Base-by-base conservation (phyloP, 768 basidiomycete species). In the Punctularia strigosozonata region DNA sequence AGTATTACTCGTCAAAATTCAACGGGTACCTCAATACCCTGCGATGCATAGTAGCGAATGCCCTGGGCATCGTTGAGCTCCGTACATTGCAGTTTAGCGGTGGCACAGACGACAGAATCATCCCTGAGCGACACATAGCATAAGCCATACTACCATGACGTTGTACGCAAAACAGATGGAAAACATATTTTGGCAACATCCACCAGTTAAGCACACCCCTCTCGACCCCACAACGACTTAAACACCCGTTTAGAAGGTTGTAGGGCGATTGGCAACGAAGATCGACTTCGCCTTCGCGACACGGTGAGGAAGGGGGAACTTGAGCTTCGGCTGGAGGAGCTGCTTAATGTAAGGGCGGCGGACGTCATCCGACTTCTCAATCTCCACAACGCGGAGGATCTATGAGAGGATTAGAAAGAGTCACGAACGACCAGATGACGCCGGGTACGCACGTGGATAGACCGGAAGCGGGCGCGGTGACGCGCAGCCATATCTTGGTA, bases 401-500 rank as follows among this genome's bases (percentile, higher is more conserved):
- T 98, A 36, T n/a, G 36, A 6, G 39, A 31, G 13, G 43, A 39
- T 13, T 43, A 20, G 19, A 21, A 6, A 36, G 7, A 21, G 28
- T 13, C 15, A 38, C 22, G 4, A 19, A 20, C 13, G 13, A 15
- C 19, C 24, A 24, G n/a, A 20, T 21, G 6, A 22, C 22, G 5
- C 13, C n/a, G 14, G 34, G 56, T 7, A 58, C 85, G 47, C 51
- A 92, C 88, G 64, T 94, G 91, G 63, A 98, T 92, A 31, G 89
- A 97, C 65, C 94, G 77, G 82, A 98, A 97, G 60, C 95, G 90
- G 48, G 95, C 95, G 66, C 94, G 90, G 65, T 99, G 94, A 50
- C 92, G 77, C 46, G 95, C 91, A 54, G 95, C 89, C 94, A 99
- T 97, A 66, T 98, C 94, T 69, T 98, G 94, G 78, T 98, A 98